Percentiles rank a stretch among this genome's conserved stretches.
phyloP scores from a whole-genome alignment of 352 stramenopile species.

The Phytophthora citrophthora region DNA sequence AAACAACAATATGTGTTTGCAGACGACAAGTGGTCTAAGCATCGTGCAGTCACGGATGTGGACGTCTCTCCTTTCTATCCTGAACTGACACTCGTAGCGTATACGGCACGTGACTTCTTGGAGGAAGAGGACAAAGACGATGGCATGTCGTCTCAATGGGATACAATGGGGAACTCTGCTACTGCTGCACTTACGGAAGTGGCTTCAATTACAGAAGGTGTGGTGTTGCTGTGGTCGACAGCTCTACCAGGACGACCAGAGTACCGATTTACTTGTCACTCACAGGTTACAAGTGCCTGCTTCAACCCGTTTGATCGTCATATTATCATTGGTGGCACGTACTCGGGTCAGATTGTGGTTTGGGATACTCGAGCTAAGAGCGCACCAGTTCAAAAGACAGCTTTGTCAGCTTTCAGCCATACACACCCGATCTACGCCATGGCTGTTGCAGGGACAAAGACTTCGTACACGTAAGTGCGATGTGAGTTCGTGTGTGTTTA shows the following conservation, averaged over 20 bases:
- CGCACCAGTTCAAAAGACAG: constrained; percentile 85
- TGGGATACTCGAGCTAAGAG: constrained; percentile 88
- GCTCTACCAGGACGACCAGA: constrained; percentile 80
- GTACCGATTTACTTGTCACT: constrained; percentile 89
- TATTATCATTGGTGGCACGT: constrained; percentile 86
- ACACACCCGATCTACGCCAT: constrained; percentile 91
- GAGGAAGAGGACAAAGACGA: constrained; percentile 76
- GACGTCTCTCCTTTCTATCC: constrained; percentile 87
- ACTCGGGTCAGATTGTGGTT: constrained; percentile 87
- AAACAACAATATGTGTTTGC: constrained; percentile 78
- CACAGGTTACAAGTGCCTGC: constrained; percentile 84
- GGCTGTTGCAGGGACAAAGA: constrained; percentile 83
- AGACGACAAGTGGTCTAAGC: constrained; percentile 84
- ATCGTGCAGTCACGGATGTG: constrained; percentile 83
- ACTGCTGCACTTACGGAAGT: constrained; percentile 58
- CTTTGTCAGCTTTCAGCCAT: constrained; percentile 79
- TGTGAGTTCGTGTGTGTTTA: background rate
- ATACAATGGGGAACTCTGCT: constrained; percentile 71
- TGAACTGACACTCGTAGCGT: constrained; percentile 74
- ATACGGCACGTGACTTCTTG: constrained; percentile 73
- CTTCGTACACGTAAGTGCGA: constrained; percentile 71
- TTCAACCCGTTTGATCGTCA: constrained; percentile 90
- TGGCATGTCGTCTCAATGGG: constrained; percentile 60
- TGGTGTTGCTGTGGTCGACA: constrained; percentile 88
- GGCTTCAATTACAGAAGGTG: constrained; percentile 70